Conservation (phyloP, 441 rosid genomes). For the Gossypium lobatum region DNA sequence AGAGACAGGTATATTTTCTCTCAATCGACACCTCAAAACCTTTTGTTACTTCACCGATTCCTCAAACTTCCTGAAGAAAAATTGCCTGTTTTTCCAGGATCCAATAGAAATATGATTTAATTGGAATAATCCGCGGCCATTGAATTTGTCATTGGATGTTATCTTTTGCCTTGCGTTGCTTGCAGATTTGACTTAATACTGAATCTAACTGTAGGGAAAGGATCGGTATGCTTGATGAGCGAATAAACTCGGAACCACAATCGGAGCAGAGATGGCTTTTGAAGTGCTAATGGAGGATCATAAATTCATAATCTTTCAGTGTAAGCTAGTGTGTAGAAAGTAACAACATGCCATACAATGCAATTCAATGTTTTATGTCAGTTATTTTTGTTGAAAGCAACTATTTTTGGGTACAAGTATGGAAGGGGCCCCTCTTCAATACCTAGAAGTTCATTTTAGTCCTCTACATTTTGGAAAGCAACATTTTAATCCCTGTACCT, state of each 20-base stretch:
- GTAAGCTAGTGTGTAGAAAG: neutral
- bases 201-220: neutral
- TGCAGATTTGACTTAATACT: neutral
- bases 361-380: neutral
- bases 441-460: neutral
- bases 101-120: neutral
- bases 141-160: neutral
- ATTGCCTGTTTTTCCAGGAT: neutral
- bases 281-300: neutral
- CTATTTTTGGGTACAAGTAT: neutral
- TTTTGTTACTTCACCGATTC: neutral
- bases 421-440: neutral
- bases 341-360: constrained; percentile 23
- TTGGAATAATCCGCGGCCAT: neutral
- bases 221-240: neutral
- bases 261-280: neutral
- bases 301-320: neutral
- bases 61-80: neutral
- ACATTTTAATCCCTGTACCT: neutral
- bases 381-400: neutral
- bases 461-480: neutral
- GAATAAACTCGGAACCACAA: neutral
- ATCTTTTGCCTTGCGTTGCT: neutral
- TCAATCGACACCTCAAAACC: neutral
- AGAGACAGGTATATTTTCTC: constrained; percentile 2